Evolutionary conservation across 83 land plant species (phyloP), one percentile per base, ranked within the genome.

Genomic region (Diphasiastrum complanatum): DNA sequence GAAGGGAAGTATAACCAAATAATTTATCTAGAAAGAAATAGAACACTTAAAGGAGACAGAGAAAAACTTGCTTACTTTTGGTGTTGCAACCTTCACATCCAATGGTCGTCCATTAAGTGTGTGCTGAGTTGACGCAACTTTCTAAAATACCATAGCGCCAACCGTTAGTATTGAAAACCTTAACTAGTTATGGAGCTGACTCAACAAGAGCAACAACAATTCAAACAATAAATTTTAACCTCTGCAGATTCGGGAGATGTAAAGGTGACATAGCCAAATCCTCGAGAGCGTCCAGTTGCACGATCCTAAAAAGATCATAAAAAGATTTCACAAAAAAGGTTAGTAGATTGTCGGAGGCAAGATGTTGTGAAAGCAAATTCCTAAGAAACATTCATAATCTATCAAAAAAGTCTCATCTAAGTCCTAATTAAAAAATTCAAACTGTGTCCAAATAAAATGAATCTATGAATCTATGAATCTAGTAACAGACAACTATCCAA

Each of bases 191-290:
- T n/a, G n/a, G n/a, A n/a, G n/a, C n/a, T n/a, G n/a, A n/a, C n/a
- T n/a, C n/a, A n/a, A n/a, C n/a, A n/a, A n/a, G n/a, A n/a, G n/a
- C n/a, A n/a, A n/a, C n/a, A n/a, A n/a, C n/a, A n/a, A n/a, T n/a
- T n/a, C n/a, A n/a, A n/a, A n/a, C 43, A 40, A 40, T 10, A 40
- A 40, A 10, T 10, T 40, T 10, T 3, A 33, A 56, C 60, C 60
- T 56, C 37, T 5, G 60, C 60, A 56, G 40, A 33, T 56, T 56
- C 60, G 19, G 60, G 3, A 31, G 18, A 33, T 14, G 60, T 33
- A 33, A 56, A 56, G 2, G 60, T 56, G 4, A 56, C 60, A 33
- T 56, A 56, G 2, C 60, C 60, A 56, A 56, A 56, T 32, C 60
- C 60, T n/a, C 60, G 60, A 3, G 60, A 56, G 2, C 60, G 36